A percentile compares a stretch with the other conserved stretches of the same genome.
These are phyloP conservation scores for Lunasporangiospora selenospora DNA, from an alignment of 192 early-diverging fungal genomes.

Conservation along the genomic window DNA sequence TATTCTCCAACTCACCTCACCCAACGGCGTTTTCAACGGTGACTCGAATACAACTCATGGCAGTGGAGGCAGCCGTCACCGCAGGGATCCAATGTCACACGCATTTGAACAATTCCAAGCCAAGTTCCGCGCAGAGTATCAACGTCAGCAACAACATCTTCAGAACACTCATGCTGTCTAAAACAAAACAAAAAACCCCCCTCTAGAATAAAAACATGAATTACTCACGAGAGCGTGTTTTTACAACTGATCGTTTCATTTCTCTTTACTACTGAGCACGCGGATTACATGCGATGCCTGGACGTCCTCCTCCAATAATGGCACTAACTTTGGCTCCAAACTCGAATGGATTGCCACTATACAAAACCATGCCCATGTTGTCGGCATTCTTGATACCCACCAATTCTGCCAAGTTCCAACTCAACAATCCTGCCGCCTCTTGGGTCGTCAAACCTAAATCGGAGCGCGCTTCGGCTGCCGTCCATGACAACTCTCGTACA, in stretches of 20 bases:
- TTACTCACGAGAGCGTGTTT: too few relatives aligned
- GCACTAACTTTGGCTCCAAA: constrained; percentile 59
- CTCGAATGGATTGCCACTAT: constrained; percentile 66
- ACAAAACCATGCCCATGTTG: constrained; percentile 56
- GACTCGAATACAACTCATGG: not conserved
- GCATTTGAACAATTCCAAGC: constrained; percentile 9
- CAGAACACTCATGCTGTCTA: constrained; percentile 26
- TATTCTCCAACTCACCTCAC: constrained; percentile 24
- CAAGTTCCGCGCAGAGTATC: constrained; percentile 32
- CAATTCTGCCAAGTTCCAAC: constrained; percentile 71
- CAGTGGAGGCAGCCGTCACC: not conserved
- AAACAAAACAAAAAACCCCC: too few relatives aligned
- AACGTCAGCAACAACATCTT: constrained; percentile 32
- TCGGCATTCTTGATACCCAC: constrained; percentile 42
- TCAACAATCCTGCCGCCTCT: constrained; percentile 69
- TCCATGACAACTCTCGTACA: constrained; percentile 69
- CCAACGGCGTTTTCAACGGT: not conserved
- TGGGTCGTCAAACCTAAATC: constrained; percentile 32
- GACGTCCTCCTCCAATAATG: constrained; percentile 60
- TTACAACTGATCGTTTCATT: too few relatives aligned
- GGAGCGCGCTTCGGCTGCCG: constrained; percentile 71
- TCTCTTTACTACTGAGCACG: constrained; percentile 7
- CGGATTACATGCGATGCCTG: constrained; percentile 14
- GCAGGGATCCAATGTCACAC: constrained; percentile 35
- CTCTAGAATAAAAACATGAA: too few relatives aligned